Base-by-base conservation (phyloP, 441 rosid species). In the Monsonia emarginata region DNA sequence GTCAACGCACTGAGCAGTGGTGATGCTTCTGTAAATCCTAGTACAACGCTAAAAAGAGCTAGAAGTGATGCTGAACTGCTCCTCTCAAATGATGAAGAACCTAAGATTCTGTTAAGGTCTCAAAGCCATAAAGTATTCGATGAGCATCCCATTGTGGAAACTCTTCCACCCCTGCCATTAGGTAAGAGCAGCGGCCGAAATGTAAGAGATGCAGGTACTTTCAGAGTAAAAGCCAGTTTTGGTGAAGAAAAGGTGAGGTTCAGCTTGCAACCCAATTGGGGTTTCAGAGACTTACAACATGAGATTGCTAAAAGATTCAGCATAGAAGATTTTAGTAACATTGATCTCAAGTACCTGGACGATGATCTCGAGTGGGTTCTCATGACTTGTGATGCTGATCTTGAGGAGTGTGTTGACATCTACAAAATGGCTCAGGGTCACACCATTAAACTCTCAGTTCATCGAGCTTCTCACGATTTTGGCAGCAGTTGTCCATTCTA, bases 311-410 rank as follows among this genome's bases (percentile, higher is more conserved):
- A 61, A 81, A 88, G 91, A 52, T 90, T 90, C 58, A 79, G 70
- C 7, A 74, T 87, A 65, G 82, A 78, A 8, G 85, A 84, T 68
- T 38, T 73, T 21, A 68, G 73, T 78, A 66, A 64, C 70, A 70
- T 87, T 13, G 79, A 83, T 71, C 86, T 93, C 71, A 90, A 90
- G 81, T 93, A 88, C 75, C 65, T 93, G 78, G 98, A 93, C 48
- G 96, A 90, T 73, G 96, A 93, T 70, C 32, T 58, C 1, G 98
- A 93, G 50, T 93, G 97, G 97, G 96, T 93, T 58, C 95, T 90
- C 57, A 76, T 90, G 82, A 90, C 96, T 18, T 90, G 98, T 64
- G 95, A 93, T 70, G 90, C 86, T 0, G 97, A 93, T 69, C 88
- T 93, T 5, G 96, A 90, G 81, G 98, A 93, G 76, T 93, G 98